phyloP scores from a whole-genome alignment of 2,329 filamentous ascomycete genomes.

The Aspergillus sp. region DNA sequence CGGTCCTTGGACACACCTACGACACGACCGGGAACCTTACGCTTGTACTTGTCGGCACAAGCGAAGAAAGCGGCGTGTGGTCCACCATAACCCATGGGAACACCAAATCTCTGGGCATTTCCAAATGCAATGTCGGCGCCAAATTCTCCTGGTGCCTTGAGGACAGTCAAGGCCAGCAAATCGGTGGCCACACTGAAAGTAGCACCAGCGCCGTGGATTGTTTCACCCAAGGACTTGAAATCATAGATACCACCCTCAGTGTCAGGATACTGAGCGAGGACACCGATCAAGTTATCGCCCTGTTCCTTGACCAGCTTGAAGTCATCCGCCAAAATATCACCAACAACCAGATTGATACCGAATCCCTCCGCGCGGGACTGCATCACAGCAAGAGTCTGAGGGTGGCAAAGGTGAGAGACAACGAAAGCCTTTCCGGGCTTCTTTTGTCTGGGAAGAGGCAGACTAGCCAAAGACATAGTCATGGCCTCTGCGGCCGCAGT shows the following conservation, averaged over 20 bases:
- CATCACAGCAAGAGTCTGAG: constrained; percentile 80
- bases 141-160: constrained; percentile 89
- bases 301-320: constrained; percentile 65
- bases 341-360: constrained; percentile 70
- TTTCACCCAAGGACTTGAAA: constrained; percentile 67
- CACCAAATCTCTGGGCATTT: constrained; percentile 84
- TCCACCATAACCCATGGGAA: constrained; percentile 86
- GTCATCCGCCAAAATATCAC: constrained; percentile 65
- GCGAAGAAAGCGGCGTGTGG: constrained; percentile 98
- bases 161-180: constrained; percentile 76
- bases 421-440: constrained; percentile 74
- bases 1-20: constrained; percentile 91
- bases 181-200: constrained; percentile 87
- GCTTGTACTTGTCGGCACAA: constrained; percentile 83
- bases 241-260: constrained; percentile 76
- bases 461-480: constrained; percentile 79
- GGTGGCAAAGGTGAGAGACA: constrained; percentile 76
- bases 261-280: constrained; percentile 92
- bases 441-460: constrained; percentile 68
- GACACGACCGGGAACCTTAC: constrained; percentile 86
- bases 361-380: constrained; percentile 86
- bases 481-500: constrained; percentile 94
- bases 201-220: constrained; percentile 71
- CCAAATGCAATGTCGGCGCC: constrained; percentile 94
- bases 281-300: constrained; percentile 78